These are phyloP conservation scores for Effrenium voratum DNA, from an alignment of 73 alveolate species.

Conservation along the genomic window DNA sequence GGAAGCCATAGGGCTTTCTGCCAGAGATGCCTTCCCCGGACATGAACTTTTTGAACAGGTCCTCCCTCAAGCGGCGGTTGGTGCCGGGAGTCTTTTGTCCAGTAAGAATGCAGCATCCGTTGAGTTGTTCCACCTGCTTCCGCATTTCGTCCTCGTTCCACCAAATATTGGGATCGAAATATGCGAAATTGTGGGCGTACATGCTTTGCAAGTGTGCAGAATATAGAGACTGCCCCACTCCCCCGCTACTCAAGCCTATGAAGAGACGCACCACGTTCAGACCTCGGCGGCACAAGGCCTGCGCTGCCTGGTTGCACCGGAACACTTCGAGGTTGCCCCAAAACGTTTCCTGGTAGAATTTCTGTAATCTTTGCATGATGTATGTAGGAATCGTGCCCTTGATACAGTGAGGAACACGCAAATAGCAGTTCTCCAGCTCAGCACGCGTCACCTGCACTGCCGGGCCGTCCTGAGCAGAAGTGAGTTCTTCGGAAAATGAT, in stretches of 20 bases:
- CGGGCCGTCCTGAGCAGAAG: background rate
- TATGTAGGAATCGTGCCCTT: background rate
- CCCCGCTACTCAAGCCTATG: conserved; percentile 32
- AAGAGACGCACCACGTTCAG: conserved; percentile 33
- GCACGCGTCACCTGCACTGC: background rate
- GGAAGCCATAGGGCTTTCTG: conserved; percentile 48
- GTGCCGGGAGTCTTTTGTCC: conserved; percentile 47
- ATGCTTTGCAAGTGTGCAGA: conserved; percentile 3
- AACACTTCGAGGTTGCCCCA: conserved; percentile 37
- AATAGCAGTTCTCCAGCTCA: background rate
- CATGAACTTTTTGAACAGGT: conserved; percentile 22
- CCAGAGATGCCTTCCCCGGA: conserved; percentile 30
- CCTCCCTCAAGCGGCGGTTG: background rate
- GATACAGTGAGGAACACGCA: background rate
- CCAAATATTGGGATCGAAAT: conserved; percentile 42
- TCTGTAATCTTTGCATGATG: background rate
- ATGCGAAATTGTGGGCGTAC: background rate
- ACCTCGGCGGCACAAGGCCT: conserved; percentile 34
- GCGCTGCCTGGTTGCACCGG: background rate
- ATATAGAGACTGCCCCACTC: conserved; percentile 47
- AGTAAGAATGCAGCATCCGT: background rate
- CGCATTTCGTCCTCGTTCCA: conserved; percentile 44
- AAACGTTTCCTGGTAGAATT: conserved; percentile 17
- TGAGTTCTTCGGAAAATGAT: background rate
- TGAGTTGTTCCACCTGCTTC: conserved; percentile 26